These are phyloP conservation scores for Colletotrichum truncatum DNA, from an alignment of 2,329 filamentous ascomycete genomes.

Conservation along the genomic window DNA sequence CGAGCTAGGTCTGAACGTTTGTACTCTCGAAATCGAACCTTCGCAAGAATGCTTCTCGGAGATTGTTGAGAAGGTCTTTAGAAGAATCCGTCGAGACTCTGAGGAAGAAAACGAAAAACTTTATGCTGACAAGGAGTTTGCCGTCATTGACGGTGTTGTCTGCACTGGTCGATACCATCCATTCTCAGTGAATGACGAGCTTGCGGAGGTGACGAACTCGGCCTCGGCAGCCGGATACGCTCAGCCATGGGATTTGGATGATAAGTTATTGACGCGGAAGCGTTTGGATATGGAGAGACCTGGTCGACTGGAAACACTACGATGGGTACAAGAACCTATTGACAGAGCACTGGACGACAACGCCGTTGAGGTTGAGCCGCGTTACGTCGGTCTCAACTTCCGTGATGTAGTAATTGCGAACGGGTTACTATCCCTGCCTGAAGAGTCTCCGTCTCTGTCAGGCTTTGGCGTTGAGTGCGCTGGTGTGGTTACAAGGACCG, in stretches of 20 bases:
- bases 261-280: background rate
- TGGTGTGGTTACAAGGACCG: background rate
- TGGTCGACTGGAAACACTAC: background rate
- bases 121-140: slow-evolving; percentile 19
- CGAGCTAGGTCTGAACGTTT: slow-evolving; percentile 22
- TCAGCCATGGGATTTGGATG: background rate
- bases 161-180: slow-evolving; percentile 34
- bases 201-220: slow-evolving; percentile 13
- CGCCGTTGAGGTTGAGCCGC: slow-evolving; percentile 24
- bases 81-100: background rate
- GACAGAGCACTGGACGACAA: slow-evolving; percentile 9
- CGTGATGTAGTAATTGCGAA: slow-evolving; percentile 24
- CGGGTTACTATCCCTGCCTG: background rate
- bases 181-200: slow-evolving; percentile 35
- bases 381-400: slow-evolving; percentile 32
- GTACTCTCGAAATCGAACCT: slow-evolving; percentile 2
- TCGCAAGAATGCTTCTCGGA: background rate
- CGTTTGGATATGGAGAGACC: background rate
- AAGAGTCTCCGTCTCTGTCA: background rate
- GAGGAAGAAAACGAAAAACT: slow-evolving; percentile 8
- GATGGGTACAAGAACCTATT: background rate
- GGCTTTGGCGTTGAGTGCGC: slow-evolving; percentile 34
- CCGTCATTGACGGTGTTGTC: background rate
- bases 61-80: background rate
- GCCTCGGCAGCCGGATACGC: background rate